Evolutionary conservation across 1,284 basidiomycete genomes (phyloP).

Genomic region (Pseudozyma tsukubaensis): DNA sequence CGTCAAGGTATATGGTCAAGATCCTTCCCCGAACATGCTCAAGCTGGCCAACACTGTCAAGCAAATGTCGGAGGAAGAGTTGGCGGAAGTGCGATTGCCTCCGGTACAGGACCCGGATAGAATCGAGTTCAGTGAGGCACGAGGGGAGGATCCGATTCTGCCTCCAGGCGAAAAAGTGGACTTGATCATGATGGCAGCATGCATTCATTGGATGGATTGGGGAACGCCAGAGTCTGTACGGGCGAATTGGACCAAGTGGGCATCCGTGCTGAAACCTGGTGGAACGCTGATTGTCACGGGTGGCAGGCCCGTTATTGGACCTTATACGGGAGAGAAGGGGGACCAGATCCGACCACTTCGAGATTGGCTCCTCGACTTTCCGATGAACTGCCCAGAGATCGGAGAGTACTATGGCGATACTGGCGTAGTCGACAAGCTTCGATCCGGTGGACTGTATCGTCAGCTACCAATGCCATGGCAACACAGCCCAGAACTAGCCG

Average conservation of each 20-base stretch:
- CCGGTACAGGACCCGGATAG: constrained; percentile 23
- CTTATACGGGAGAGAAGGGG: constrained; percentile 31
- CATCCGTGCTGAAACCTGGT: constrained; percentile 42
- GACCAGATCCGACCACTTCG: constrained; percentile 38
- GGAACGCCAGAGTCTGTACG: constrained; percentile 13
- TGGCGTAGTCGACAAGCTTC: constrained; percentile 6
- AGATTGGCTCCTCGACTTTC: constrained; percentile 44
- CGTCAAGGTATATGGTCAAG: constrained; percentile 34
- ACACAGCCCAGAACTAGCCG: constrained; percentile 10
- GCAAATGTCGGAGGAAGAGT: constrained; percentile 37
- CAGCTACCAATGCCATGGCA: constrained; percentile 47
- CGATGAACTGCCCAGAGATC: constrained; percentile 23
- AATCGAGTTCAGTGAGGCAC: constrained; percentile 32
- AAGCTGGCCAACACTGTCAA: constrained; percentile 47
- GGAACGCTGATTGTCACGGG: constrained; percentile 38
- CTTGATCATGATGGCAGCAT: constrained; percentile 47
- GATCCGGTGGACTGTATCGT: constrained; percentile 34
- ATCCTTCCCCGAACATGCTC: constrained; percentile 46
- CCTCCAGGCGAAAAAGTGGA: constrained; percentile 43
- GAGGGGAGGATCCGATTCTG: constrained; percentile 36
- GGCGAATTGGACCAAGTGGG: constrained; percentile 39
- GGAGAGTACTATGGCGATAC: constrained; percentile 17
- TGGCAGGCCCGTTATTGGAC: constrained; percentile 35
- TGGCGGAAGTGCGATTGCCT: constrained; percentile 30
- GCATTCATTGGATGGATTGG: constrained; percentile 54